Evolutionary conservation across 148 eudicot genomes (phyloP).

Genomic region (Bassia scoparia): DNA sequence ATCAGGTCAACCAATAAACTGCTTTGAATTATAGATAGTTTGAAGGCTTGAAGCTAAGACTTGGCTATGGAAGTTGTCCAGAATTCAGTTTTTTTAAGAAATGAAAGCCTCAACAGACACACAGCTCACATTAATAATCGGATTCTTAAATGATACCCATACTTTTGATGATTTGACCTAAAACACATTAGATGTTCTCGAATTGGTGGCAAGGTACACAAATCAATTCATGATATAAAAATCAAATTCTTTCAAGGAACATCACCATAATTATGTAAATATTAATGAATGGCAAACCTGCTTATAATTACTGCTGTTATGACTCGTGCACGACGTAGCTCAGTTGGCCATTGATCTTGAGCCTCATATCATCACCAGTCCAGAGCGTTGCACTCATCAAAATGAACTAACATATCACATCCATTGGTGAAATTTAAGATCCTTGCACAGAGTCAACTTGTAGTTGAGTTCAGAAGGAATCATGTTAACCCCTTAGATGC

Average conservation of each 20-base stretch:
- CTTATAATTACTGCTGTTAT: constrained; percentile 76
- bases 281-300: constrained; percentile 47
- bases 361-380: constrained; percentile 70
- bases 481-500: constrained; percentile 81
- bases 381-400: constrained; percentile 84
- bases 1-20: not conserved
- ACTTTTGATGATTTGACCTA: not conserved
- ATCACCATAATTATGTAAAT: not conserved
- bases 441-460: constrained; percentile 78
- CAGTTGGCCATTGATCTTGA: constrained; percentile 93
- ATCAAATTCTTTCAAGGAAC: not conserved
- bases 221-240: not conserved
- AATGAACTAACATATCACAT: constrained; percentile 87
- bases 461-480: constrained; percentile 79
- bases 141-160: not conserved
- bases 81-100: not conserved
- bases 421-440: constrained; percentile 88
- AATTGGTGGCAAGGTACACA: not conserved
- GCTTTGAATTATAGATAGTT: too few relatives aligned
- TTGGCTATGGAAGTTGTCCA: not conserved
- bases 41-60: not conserved
- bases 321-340: constrained; percentile 80
- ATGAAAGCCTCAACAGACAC: not conserved
- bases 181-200: not conserved
- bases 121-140: not conserved